These are phyloP conservation scores for Celoporthe dispersa DNA, from an alignment of 2,329 filamentous ascomycete species.

Conservation along the genomic window DNA sequence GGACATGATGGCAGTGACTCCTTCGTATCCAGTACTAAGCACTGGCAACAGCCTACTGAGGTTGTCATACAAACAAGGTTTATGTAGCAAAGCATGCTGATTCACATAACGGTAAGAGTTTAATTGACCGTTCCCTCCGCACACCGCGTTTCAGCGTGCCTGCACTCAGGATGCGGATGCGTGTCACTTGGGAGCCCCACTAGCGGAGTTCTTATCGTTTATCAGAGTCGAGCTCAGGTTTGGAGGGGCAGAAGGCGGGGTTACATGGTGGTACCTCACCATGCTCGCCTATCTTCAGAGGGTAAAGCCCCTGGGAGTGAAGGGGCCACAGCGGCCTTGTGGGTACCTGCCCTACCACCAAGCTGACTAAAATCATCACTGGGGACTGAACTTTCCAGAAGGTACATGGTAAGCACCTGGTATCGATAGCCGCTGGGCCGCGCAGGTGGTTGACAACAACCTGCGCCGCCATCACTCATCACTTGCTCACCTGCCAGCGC, in stretches of 20 bases:
- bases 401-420: not conserved
- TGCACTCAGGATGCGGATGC: not conserved
- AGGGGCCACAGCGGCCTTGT: not conserved
- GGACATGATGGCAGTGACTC: not conserved
- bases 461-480: not conserved
- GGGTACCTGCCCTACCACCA: not conserved
- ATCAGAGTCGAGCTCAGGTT: not conserved
- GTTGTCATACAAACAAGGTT: not conserved
- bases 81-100: not conserved
- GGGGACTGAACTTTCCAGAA: constrained; percentile 33
- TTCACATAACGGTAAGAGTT: not conserved
- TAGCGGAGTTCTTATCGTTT: constrained; percentile 9
- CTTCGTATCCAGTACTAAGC: not conserved
- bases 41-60: not conserved
- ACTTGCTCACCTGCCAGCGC: not conserved
- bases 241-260: constrained; percentile 17
- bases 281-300: not conserved
- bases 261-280: not conserved
- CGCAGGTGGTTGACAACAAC: not conserved
- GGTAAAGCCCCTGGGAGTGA: not conserved
- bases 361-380: constrained; percentile 24
- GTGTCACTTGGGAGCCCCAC: not conserved
- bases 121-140: constrained; percentile 2
- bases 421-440: not conserved
- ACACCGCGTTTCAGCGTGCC: not conserved